Base-by-base conservation (phyloP, 768 basidiomycete genomes). In the Hemileccinum rubropunctum region DNA sequence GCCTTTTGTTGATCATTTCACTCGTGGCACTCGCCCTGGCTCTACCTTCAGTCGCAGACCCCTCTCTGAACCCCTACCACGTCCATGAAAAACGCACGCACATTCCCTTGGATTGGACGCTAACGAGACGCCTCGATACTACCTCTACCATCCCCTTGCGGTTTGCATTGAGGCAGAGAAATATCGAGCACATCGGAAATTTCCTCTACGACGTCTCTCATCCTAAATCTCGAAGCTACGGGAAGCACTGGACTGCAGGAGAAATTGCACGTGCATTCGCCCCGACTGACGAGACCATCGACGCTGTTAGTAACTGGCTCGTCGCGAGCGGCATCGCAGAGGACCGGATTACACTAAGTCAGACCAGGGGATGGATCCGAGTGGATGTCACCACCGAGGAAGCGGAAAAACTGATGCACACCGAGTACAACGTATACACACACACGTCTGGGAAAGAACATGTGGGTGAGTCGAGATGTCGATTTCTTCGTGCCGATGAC, bases 1-100 rank as follows among this genome's bases (percentile, higher is more conserved):
- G 43, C 33, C 54, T 14, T 20, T 55, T 21, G 30, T 14, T 26
- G 21, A 32, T 51, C 8, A 1, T 62, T 33, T 35, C 42, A 15
- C 36, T 60, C 3, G 37, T 53, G 10, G 14, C 3, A 13, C 21
- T 65, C 38, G 15, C 33, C 33, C 33, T 66, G 15, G 48, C 39
- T 7, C 32, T 62, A 2, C 39, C 58, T 36, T 50, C 62, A 1
- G 45, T 60, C 6, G 62, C 61, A 17, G 42, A 34, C 21, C 46
- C 62, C 26, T 41, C 41, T 12, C 30, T 39, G 46, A 51, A 50
- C 27, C 46, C 56, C 23, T 60, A 67, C 54, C 62, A 61, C 45
- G 43, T 75, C 27, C 76, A 77, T 49, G 76, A 77, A 58, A 71
- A 63, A 38, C 75, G 75, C 47, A 62, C 61, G 14, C 53, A 38